Evolutionary conservation across 768 basidiomycete genomes (phyloP), one percentile per base, ranked within the genome.

Genomic region (Trametes villosa): DNA sequence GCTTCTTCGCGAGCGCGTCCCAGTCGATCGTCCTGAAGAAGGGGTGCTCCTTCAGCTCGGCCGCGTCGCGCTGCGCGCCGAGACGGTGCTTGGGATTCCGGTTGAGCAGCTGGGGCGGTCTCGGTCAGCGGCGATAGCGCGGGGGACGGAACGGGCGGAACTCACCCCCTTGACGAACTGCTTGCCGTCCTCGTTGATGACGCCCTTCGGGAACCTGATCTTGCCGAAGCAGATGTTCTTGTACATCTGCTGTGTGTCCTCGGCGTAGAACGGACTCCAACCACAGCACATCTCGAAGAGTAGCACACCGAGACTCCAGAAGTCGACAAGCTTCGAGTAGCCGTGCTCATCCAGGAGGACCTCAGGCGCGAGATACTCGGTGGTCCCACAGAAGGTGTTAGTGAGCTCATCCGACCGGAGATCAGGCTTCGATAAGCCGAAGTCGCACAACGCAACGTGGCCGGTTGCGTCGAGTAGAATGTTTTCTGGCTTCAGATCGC

Each of bases 241-340:
- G 80, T 99, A 99, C 97, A 99, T 99, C 76, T 96, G 93, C 73
- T 99, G 96, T 4, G 94, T 97, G 71, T 99, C 97, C 70, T 99
- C 97, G 18, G 96, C 96, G 70, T 98, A 99, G 78, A 98, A 99
- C 41, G 97, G 97, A 71, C 92, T 94, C 97, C 97, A 98, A 7
- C 97, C 97, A 67, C 97, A 99, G 70, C 97, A 98, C 97, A 99
- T 99, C 77, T 99, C 97, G 72, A 98, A 99, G 24, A 99, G 80
- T 31, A 99, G 80, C 1, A 98, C 97, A 33, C 96, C 96, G 20
- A 98, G 78, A 47, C 89, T 92, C 96, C 97, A 99, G 73, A 98
- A 99, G 73, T 99, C 97, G 67, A 99, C 97, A 49, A 97, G 87
- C 76, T 98, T 98, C 46, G 92, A 94, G 75, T 99, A 98, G 13